Conservation (phyloP, 441 rosid species). For the Adansonia rubrostipa region DNA sequence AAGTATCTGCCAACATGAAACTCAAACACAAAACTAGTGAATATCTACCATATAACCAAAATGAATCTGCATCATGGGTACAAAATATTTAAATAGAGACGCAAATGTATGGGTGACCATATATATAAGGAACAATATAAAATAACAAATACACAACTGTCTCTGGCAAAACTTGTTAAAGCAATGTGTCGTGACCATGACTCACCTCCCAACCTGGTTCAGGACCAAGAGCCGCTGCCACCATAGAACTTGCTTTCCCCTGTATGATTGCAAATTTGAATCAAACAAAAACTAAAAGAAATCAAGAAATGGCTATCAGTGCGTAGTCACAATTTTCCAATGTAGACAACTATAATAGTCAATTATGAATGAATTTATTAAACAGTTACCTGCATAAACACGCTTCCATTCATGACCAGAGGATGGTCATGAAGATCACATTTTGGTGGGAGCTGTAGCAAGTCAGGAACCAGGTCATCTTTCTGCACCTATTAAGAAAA, state of each 20-base stretch:
- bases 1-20: constrained; percentile 25
- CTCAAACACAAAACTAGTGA: constrained; percentile 13
- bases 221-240: constrained; percentile 78
- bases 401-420: constrained; percentile 66
- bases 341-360: not conserved
- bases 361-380: not conserved
- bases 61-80: not conserved
- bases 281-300: constrained; percentile 4
- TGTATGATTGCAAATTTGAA: constrained; percentile 27
- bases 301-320: not conserved
- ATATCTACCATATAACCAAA: not conserved
- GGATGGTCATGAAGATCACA: constrained; percentile 87
- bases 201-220: constrained; percentile 82
- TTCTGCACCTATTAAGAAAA: constrained; percentile 60
- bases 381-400: constrained; percentile 71
- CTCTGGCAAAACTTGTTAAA: not conserved
- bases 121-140: not conserved
- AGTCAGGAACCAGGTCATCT: constrained; percentile 73
- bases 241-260: constrained; percentile 99
- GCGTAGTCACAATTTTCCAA: not conserved
- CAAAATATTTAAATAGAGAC: not conserved
- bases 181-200: constrained; percentile 16
- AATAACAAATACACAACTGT: constrained; percentile 16
- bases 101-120: not conserved
- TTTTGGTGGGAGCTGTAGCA: constrained; percentile 77